Base-by-base conservation (phyloP, 441 rosid species). In the Euphorbia schlechtendalii region DNA sequence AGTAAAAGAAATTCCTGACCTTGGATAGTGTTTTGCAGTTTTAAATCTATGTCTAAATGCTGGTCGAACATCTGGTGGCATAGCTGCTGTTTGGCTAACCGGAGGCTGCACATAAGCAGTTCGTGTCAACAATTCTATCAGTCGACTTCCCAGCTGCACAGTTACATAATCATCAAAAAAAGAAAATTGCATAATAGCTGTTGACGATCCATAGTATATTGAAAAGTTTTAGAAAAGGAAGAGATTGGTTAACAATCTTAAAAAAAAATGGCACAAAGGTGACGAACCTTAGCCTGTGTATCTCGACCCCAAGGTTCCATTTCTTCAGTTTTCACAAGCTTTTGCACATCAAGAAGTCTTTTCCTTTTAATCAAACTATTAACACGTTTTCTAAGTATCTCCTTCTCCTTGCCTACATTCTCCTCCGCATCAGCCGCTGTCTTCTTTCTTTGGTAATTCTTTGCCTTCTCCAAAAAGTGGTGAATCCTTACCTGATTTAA, bases 21-120 rank as follows among this genome's bases (percentile, higher is more conserved):
- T 77, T 57, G 84, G 85, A 72, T 74, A 66, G 74, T 75, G 83
- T 69, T 71, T 71, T 46, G 86, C 74, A 46, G 74, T 75, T 79
- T 79, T 89, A 69, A 83, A 79, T 69, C 53, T 83, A 72, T 92
- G 98, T 49, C 78, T 81, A 74, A 92, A 89, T 41, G 98, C 98
- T 68, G 98, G 98, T 59, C 96, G 95, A 69, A 92, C 78, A 72
- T 85, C 92, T 5, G 89, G 98, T 45, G 90, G 84, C 67, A 73
- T 52, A 65, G 84, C 89, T 8, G 76, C 86, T 67, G 82, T 75
- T 76, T 83, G 96, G 70, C 80, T 71, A 58, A 80, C 67, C 2
- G 98, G 94, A 79, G 90, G 82, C 77, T 89, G 98, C 32, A 92
- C 86, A 79, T 77, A 86, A 69, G 98, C 96, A 69, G 89, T 62